Evolutionary conservation across 129 eudicot species (phyloP).

Genomic region (Pseudognaphalium luteoalbum): DNA sequence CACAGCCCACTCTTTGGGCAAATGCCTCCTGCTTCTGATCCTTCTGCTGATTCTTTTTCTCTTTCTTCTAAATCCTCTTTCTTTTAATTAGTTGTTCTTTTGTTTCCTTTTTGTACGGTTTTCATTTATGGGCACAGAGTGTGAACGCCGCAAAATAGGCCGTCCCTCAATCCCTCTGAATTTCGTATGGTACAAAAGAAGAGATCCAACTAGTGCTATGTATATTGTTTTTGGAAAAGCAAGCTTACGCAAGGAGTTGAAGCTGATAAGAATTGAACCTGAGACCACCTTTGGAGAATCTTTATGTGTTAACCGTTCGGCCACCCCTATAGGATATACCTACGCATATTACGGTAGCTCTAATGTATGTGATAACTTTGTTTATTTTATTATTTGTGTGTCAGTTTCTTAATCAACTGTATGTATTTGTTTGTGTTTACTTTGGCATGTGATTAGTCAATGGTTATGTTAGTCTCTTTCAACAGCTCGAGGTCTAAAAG

Average conservation of each 20-base stretch:
- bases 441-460: not conserved
- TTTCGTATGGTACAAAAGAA: not conserved
- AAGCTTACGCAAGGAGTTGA: not conserved
- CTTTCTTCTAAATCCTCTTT: constrained; percentile 24
- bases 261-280: not conserved
- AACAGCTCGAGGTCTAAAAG: not conserved
- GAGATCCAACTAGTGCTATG: not conserved
- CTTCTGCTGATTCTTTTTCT: constrained; percentile 24
- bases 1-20: constrained; percentile 52
- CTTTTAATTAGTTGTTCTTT: not conserved
- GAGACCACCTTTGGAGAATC: not conserved
- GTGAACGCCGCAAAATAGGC: constrained; percentile 18
- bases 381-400: constrained; percentile 1
- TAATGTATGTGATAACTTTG: not conserved
- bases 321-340: not conserved
- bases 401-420: constrained; percentile 9
- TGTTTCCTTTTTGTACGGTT: not conserved
- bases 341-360: not conserved
- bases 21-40: constrained; percentile 44
- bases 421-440: constrained; percentile 3
- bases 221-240: not conserved
- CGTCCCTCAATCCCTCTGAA: constrained; percentile 28
- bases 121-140: constrained; percentile 17
- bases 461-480: not conserved
- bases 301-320: not conserved